Percentiles rank a stretch among this genome's conserved stretches.
Conservation (phyloP, 2,329 filamentous ascomycete species). For the Xylaria sp. region DNA sequence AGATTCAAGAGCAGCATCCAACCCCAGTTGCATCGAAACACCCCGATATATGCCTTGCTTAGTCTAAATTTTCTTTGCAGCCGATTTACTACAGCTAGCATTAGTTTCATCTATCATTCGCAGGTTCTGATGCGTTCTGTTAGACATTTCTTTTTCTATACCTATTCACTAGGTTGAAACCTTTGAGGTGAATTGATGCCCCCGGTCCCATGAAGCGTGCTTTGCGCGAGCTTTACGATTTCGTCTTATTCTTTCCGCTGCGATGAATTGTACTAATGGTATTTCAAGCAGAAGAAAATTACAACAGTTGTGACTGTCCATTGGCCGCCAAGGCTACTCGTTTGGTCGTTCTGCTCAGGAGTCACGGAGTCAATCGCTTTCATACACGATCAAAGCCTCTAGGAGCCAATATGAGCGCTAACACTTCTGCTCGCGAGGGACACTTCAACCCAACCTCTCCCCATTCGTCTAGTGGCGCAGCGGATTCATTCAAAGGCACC, state of each 20-base stretch:
- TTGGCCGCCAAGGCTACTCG: neutral
- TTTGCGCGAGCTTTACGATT: no score
- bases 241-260: neutral
- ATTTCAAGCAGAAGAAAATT: neutral
- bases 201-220: neutral
- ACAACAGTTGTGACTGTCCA: neutral
- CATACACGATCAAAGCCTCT: neutral
- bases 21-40: neutral
- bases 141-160: neutral
- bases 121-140: neutral
- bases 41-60: neutral
- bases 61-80: neutral
- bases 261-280: neutral
- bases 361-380: neutral
- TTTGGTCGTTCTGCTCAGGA: neutral
- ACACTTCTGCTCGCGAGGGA: slow-evolving; percentile 55
- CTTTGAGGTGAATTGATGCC: neutral
- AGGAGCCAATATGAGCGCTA: slow-evolving; percentile 45
- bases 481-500: slow-evolving; percentile 70
- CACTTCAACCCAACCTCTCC: slow-evolving; percentile 61
- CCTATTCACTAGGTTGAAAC: neutral
- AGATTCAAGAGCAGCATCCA: neutral
- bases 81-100: neutral
- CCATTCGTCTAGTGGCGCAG: slow-evolving; percentile 62
- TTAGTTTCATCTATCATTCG: neutral